phyloP scores from a whole-genome alignment of 2,329 filamentous ascomycete genomes.

The Diaporthe humulicola region DNA sequence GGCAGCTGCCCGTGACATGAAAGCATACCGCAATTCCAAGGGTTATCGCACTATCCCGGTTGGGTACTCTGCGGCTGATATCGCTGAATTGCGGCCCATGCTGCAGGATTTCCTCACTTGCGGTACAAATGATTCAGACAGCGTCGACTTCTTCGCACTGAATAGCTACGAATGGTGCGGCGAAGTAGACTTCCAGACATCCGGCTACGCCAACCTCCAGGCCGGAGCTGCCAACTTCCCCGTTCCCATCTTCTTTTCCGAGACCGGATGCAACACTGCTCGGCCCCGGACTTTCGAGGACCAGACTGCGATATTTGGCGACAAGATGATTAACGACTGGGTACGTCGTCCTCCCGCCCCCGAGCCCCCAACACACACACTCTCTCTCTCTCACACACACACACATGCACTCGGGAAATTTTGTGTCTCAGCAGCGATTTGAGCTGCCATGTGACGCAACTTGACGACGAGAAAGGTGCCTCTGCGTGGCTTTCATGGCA shows the following conservation, averaged over 20 bases:
- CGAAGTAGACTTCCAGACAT: constrained; percentile 65
- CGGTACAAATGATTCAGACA: constrained; percentile 76
- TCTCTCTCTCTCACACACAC: neutral
- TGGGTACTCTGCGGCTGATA: constrained; percentile 90
- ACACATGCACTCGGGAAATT: neutral
- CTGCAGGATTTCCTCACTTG: constrained; percentile 83
- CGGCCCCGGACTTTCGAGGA: constrained; percentile 76
- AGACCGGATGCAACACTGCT: constrained; percentile 84
- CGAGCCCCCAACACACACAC: neutral
- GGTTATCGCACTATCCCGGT: constrained; percentile 85
- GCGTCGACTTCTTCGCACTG: constrained; percentile 85
- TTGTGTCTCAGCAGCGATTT: neutral
- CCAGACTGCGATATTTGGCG: constrained; percentile 81
- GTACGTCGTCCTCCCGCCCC: constrained; percentile 49
- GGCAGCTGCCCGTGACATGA: constrained; percentile 84
- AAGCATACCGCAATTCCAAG: constrained; percentile 82
- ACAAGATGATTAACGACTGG: constrained; percentile 77
- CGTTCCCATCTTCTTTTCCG: constrained; percentile 91
- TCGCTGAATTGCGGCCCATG: constrained; percentile 75
- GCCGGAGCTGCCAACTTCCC: constrained; percentile 77
- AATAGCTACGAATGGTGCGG: constrained; percentile 91
- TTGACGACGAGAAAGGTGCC: neutral
- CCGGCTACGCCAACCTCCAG: constrained; percentile 80
- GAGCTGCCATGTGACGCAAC: neutral
- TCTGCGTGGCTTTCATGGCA: neutral